phyloP scores from a whole-genome alignment of 2,329 filamentous ascomycete species.

The Corinectria fuckeliana region DNA sequence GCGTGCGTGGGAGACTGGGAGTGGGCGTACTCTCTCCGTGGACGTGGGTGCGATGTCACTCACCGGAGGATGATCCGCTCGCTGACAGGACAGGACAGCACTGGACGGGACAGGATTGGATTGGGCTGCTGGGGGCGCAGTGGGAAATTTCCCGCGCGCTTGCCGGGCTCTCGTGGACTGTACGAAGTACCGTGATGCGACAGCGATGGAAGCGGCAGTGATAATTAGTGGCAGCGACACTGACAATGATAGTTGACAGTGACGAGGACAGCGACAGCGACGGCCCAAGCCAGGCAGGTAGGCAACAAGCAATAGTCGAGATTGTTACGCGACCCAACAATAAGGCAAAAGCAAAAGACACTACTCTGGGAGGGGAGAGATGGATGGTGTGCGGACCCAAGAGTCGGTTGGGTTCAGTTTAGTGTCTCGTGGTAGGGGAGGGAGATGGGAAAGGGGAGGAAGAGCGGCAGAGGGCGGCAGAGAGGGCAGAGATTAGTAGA shows the following conservation, averaged over 20 bases:
- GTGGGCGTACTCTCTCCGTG: constrained; percentile 23
- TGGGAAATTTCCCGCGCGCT: constrained; percentile 35
- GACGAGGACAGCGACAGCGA: neutral
- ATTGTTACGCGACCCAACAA: constrained; percentile 5
- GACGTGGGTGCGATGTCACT: constrained; percentile 24
- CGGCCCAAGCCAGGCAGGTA: neutral
- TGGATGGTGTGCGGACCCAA: constrained; percentile 12
- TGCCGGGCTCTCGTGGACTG: constrained; percentile 22
- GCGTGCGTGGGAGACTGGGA: constrained; percentile 25
- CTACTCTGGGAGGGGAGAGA: neutral
- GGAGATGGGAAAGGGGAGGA: constrained; percentile 12
- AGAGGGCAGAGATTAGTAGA: too few relatives aligned
- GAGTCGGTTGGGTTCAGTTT: constrained; percentile 14
- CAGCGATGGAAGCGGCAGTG: too few relatives aligned
- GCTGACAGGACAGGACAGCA: constrained; percentile 11
- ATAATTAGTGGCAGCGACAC: constrained; percentile 7
- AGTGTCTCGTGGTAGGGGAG: constrained; percentile 9
- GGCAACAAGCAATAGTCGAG: neutral
- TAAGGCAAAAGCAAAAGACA: constrained; percentile 1
- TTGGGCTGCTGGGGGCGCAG: constrained; percentile 15
- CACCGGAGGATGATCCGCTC: constrained; percentile 24
- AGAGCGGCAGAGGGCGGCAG: constrained; percentile 5
- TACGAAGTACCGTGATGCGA: constrained; percentile 9
- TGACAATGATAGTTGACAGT: neutral
- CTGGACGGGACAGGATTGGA: constrained; percentile 10